Conservation (phyloP, 768 basidiomycete genomes). For the Boletus sp. region DNA sequence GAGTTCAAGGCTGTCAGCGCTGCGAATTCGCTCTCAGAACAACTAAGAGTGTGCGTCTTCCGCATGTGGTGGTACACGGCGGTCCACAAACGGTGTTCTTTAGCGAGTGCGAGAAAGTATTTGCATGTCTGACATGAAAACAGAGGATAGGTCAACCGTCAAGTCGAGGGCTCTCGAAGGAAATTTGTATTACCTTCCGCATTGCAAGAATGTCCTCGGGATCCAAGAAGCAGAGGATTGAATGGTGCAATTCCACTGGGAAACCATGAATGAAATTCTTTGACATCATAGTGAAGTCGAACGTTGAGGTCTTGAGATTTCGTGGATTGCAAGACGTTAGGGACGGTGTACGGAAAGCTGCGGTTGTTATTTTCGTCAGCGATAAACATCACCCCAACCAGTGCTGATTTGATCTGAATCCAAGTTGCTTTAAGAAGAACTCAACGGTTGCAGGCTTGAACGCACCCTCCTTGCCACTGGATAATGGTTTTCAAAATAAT, state of each 20-base stretch:
- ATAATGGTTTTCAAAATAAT: too few species aligned
- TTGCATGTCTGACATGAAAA: slow-evolving; percentile 8
- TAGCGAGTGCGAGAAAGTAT: slow-evolving; percentile 1
- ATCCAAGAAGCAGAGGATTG: slow-evolving; percentile 1
- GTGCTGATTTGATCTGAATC: too few species aligned
- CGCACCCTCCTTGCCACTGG: too few species aligned
- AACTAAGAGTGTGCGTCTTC: neutral
- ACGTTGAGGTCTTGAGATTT: too few species aligned
- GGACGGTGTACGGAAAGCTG: too few species aligned
- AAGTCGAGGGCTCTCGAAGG: neutral
- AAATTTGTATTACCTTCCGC: slow-evolving; percentile 5
- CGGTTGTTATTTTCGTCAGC: too few species aligned
- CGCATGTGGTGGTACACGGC: neutral
- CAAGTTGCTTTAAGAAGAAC: too few species aligned
- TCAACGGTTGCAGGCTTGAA: too few species aligned
- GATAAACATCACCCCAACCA: too few species aligned
- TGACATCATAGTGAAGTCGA: neutral
- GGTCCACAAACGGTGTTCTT: slow-evolving; percentile 3
- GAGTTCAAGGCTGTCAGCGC: neutral
- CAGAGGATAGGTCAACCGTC: neutral
- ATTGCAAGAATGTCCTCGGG: slow-evolving; percentile 7
- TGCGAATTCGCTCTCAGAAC: slow-evolving; percentile 7
- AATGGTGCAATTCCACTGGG: slow-evolving; percentile 6
- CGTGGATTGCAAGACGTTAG: too few species aligned
- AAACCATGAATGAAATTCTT: neutral